Base-by-base conservation (phyloP, 768 basidiomycete species). In the Boletellus emodensis region DNA sequence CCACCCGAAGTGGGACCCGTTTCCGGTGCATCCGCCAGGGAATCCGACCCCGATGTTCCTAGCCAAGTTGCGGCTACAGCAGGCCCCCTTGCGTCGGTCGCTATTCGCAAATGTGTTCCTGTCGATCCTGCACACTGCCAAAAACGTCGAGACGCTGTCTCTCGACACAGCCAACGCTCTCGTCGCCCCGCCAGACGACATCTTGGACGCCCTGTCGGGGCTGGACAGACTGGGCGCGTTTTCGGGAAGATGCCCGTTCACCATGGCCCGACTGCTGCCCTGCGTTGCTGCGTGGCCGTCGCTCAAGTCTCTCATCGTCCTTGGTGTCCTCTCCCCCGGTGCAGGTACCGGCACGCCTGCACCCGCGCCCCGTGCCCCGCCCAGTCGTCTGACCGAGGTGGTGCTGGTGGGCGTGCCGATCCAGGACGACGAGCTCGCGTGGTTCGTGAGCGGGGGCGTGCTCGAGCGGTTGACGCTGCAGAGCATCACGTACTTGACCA, bases 371-470 rank as follows among this genome's bases (percentile, higher is more conserved):
- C 32, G 14, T 10, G 7, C 36, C 4, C 44, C 20, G 1, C 10
- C 55, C 18, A 52, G 50, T 26, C 20, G 34, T 24, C 46, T 53
- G 26, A 47, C 51, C 2, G n/a, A 36, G 22, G 17, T 57, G 30
- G 17, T 8, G 6, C 6, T 56, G n/a, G 0, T 2, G 2, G 3
- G 40, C 24, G 14, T 40, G 18, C 24, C 37, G 1, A 22, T 57
- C 38, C 20, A n/a, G 28, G 51, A 57, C 35, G 55, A 57, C 12
- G 57, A 58, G 18, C 42, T 58, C n/a, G 6, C 24, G 10, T 46
- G 28, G 20, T 20, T 57, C 17, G 40, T 49, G 33, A 50, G 44
- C n/a, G 22, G 46, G 15, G 17, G 38, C 10, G 49, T 48, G 26
- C 46, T 58, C n/a, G 30, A 48, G 22, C 56, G 17, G 13, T 42